A percentile compares a stretch with the other conserved stretches of the same genome.
phyloP scores from a whole-genome alignment of 768 basidiomycete genomes.

The Lentinula sp. region DNA sequence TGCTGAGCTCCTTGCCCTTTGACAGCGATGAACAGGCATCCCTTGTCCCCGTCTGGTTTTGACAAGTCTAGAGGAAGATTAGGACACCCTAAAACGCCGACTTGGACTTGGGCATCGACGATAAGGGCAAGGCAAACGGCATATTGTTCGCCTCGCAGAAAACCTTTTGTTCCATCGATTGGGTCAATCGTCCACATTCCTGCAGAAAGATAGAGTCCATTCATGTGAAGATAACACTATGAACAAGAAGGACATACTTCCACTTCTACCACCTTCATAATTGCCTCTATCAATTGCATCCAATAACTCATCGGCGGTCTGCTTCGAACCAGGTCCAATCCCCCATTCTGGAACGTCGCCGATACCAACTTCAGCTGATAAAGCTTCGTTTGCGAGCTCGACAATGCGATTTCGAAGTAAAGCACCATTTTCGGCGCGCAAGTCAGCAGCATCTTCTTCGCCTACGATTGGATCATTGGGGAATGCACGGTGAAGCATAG shows the following conservation, averaged over 20 bases:
- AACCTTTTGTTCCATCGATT: slow-evolving; percentile 93
- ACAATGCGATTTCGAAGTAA: slow-evolving; percentile 62
- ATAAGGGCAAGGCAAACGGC: slow-evolving; percentile 88
- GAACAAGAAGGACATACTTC: slow-evolving; percentile 45
- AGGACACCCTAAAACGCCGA: slow-evolving; percentile 90
- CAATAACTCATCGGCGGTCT: slow-evolving; percentile 56
- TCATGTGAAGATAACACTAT: not conserved
- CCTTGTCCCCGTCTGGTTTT: slow-evolving; percentile 54
- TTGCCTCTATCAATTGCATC: slow-evolving; percentile 85
- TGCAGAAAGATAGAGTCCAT: slow-evolving; percentile 16
- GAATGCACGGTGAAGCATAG: slow-evolving; percentile 71
- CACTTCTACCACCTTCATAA: slow-evolving; percentile 61
- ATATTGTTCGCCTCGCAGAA: slow-evolving; percentile 88
- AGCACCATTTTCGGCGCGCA: slow-evolving; percentile 43
- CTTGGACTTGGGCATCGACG: slow-evolving; percentile 67
- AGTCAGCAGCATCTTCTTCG: slow-evolving; percentile 86
- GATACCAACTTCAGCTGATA: slow-evolving; percentile 44
- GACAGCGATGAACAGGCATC: slow-evolving; percentile 84
- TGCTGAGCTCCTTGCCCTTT: slow-evolving; percentile 80
- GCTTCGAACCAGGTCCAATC: slow-evolving; percentile 53
- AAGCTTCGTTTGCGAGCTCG: slow-evolving; percentile 74
- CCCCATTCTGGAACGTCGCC: slow-evolving; percentile 69
- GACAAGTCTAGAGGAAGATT: slow-evolving; percentile 65
- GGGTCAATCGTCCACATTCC: slow-evolving; percentile 88
- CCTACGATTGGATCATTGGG: slow-evolving; percentile 87